Conservation (phyloP, 2,329 filamentous ascomycete genomes). For the Aotearoamyces nothofagi region DNA sequence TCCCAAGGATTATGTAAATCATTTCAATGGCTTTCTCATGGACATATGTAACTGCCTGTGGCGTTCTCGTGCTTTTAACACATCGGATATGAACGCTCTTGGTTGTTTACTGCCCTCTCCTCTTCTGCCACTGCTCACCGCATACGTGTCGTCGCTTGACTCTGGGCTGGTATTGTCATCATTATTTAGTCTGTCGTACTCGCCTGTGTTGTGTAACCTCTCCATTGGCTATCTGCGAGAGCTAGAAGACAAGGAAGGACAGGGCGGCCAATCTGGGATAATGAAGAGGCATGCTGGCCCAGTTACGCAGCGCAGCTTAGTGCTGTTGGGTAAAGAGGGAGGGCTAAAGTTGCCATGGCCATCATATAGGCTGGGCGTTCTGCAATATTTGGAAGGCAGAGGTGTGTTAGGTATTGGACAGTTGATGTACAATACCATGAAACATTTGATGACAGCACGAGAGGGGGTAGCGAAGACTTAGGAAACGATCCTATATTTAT, state of each 20-base stretch:
- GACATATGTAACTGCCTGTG: conserved; percentile 76
- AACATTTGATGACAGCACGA: conserved; percentile 40
- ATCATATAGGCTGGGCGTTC: conserved; percentile 58
- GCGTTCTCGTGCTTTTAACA: conserved; percentile 57
- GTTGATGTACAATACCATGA: conserved; percentile 72
- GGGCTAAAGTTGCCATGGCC: conserved; percentile 56
- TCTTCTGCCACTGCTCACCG: conserved; percentile 27
- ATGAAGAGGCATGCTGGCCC: conserved; percentile 46
- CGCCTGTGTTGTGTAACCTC: conserved; percentile 38
- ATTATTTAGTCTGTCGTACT: conserved; percentile 43
- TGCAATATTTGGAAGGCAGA: conserved; percentile 48
- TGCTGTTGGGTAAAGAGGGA: conserved; percentile 44
- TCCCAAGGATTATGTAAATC: conserved; percentile 42
- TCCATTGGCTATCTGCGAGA: conserved; percentile 38
- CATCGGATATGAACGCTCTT: conserved; percentile 41
- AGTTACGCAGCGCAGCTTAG: conserved; percentile 52
- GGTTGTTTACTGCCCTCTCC: conserved; percentile 32
- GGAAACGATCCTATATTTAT: no score
- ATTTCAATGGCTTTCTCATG: conserved; percentile 76
- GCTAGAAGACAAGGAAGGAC: conserved; percentile 35
- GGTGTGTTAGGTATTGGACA: conserved; percentile 52
- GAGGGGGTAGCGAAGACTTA: conserved; percentile 18
- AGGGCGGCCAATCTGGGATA: conserved; percentile 16
- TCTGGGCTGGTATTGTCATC: conserved; percentile 28
- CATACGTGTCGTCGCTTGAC: conserved; percentile 34